These are phyloP conservation scores for Fragaria vesca DNA, from an alignment of 306 rosid species.

Conservation along the genomic window DNA sequence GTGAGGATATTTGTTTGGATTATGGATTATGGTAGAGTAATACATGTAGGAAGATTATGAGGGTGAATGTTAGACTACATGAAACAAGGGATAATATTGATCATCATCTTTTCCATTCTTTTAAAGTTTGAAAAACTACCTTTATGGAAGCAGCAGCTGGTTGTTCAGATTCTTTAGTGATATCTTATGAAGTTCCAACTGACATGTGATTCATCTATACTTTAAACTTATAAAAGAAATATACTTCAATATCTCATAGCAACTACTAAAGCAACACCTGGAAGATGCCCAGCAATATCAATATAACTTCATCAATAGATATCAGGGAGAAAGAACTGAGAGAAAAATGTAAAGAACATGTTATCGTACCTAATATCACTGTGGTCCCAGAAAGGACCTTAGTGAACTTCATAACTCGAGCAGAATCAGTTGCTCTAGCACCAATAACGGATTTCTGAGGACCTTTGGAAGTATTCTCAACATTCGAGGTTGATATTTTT, in stretches of 20 bases:
- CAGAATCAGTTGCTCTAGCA: conserved; percentile 90
- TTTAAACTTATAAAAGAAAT: neutral
- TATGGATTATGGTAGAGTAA: neutral
- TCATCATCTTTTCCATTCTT: neutral
- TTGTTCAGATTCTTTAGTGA: neutral
- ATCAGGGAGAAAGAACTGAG: neutral
- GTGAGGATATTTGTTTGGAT: neutral
- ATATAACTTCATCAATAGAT: neutral
- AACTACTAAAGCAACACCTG: neutral
- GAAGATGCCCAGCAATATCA: neutral
- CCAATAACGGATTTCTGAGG: conserved; percentile 55
- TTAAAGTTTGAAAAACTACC: neutral
- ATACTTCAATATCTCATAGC: neutral
- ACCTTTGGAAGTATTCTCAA: conserved; percentile 49
- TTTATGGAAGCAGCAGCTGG: neutral
- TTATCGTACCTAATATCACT: conserved; percentile 59
- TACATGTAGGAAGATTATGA: neutral
- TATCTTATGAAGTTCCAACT: neutral
- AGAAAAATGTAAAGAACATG: conserved; percentile 21
- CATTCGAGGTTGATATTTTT: conserved; percentile 37
- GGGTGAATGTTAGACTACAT: neutral
- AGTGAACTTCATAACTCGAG: conserved; percentile 77
- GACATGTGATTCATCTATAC: neutral
- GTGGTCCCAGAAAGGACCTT: conserved; percentile 81
- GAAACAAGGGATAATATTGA: neutral